Conservation (phyloP, 2,329 filamentous ascomycete species). For the Pseudocercospora fijiensis region DNA sequence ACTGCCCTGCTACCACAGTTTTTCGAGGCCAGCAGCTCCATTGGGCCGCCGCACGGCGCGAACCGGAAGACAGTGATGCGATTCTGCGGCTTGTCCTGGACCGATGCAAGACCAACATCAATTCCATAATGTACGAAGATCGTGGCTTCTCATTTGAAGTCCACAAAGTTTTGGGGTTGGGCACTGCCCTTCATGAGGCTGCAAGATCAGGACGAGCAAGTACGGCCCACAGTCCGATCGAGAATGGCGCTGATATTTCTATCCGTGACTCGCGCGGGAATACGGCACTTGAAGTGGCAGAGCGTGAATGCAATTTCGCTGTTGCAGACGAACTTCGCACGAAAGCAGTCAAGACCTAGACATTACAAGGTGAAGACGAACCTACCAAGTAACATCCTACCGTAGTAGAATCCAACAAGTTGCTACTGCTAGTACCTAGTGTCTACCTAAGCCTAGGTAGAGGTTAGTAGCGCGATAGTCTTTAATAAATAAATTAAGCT, state of each 20-base stretch:
- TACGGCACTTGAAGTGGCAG: conserved; percentile 21
- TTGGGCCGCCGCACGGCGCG: conserved; percentile 10
- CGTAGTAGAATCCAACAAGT: too few species aligned
- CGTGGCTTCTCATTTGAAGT: conserved; percentile 22
- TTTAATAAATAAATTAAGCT: too few species aligned
- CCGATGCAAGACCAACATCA: conserved; percentile 10
- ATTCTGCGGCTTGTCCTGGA: conserved; percentile 18
- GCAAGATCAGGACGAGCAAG: conserved; percentile 14
- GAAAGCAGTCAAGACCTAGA: too few species aligned
- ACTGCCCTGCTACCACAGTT: conserved; percentile 6
- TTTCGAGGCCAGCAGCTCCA: conserved; percentile 17
- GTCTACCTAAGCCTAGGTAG: too few species aligned
- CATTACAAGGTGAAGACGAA: too few species aligned
- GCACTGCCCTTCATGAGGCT: conserved; percentile 23
- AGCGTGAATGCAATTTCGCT: conserved; percentile 8
- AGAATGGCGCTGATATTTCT: conserved; percentile 9
- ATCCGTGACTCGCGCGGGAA: conserved; percentile 17
- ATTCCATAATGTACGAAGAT: conserved; percentile 21
- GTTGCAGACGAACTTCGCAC: conserved; percentile 15
- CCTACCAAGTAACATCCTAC: too few species aligned
- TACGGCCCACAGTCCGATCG: conserved; percentile 13
- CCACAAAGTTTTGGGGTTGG: conserved; percentile 18
- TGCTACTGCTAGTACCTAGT: too few species aligned
- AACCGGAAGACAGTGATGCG: conserved; percentile 12
- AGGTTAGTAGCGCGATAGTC: too few species aligned